Evolutionary conservation across 129 eudicot species (phyloP).

Genomic region (Lonicera japonica): DNA sequence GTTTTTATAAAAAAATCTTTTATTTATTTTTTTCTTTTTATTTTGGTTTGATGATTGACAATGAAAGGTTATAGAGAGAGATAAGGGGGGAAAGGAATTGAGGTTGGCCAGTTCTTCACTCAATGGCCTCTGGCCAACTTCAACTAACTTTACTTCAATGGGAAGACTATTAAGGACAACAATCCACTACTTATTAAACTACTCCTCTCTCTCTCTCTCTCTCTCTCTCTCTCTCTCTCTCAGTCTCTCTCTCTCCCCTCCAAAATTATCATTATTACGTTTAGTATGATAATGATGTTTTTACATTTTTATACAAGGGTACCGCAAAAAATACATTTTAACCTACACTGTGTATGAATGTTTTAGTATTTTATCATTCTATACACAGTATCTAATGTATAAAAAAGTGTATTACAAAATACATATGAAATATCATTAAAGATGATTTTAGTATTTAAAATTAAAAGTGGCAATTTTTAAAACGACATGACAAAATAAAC

Average conservation of each 20-base stretch:
- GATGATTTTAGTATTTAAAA: too few relatives aligned
- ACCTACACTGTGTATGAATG: too few relatives aligned
- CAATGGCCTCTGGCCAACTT: slow-evolving; percentile 54
- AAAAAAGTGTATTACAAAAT: too few relatives aligned
- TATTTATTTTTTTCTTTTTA: background rate
- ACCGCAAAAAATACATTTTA: too few relatives aligned
- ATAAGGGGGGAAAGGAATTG: slow-evolving; percentile 20
- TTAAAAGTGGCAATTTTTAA: too few relatives aligned
- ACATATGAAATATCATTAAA: too few relatives aligned
- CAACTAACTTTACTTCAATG: slow-evolving; percentile 78
- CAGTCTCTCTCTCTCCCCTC: too few relatives aligned
- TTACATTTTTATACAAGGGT: too few relatives aligned
- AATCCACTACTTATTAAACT: slow-evolving; percentile 14
- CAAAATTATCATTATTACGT: background rate
- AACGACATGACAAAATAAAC: too few relatives aligned
- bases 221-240: too few relatives aligned
- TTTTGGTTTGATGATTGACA: slow-evolving; percentile 36
- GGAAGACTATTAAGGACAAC: slow-evolving; percentile 50
- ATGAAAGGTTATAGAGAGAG: slow-evolving; percentile 18
- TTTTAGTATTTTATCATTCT: too few relatives aligned
- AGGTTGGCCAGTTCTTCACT: slow-evolving; percentile 64
- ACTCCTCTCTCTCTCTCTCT: background rate
- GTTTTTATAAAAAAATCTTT: slow-evolving; percentile 15
- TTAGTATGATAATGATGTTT: background rate
- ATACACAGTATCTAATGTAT: too few relatives aligned